Conservation (phyloP, 257 asterid species). For the Apocynum venetum region DNA sequence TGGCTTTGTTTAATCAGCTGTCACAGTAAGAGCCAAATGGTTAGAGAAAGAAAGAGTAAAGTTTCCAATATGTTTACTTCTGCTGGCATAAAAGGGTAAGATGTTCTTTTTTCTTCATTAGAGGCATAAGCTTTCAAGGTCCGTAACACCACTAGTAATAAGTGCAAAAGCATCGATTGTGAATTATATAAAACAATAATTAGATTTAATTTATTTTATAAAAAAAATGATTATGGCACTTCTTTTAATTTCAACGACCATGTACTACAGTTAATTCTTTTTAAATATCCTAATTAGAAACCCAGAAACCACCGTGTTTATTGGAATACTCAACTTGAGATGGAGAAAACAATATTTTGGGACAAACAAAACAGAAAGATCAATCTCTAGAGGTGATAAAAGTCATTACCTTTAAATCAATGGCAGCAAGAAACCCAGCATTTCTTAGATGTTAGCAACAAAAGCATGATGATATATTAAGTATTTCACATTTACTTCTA, state of each 20-base stretch:
- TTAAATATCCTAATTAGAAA: not conserved
- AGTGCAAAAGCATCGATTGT: not conserved
- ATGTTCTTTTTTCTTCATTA: not conserved
- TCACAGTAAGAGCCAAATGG: conserved; percentile 8
- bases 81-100: not conserved
- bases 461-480: not conserved
- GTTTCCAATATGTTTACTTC: not conserved
- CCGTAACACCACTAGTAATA: not conserved
- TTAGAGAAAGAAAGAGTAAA: not conserved
- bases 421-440: not conserved
- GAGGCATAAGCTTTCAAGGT: not conserved
- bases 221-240: not conserved
- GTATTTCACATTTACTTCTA: not conserved
- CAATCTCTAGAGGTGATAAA: not conserved
- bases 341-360: not conserved
- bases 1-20: conserved; percentile 94
- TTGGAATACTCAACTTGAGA: not conserved
- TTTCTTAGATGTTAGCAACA: not conserved
- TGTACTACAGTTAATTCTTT: not conserved
- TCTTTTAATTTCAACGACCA: not conserved
- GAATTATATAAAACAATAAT: not conserved
- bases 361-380: not conserved
- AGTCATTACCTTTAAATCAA: not conserved
- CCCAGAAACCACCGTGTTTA: not conserved
- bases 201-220: not conserved